Percentiles rank a stretch among this genome's conserved stretches.
Conservation (phyloP, 2,329 filamentous ascomycete species). For the Cordyceps fumosorosea region DNA sequence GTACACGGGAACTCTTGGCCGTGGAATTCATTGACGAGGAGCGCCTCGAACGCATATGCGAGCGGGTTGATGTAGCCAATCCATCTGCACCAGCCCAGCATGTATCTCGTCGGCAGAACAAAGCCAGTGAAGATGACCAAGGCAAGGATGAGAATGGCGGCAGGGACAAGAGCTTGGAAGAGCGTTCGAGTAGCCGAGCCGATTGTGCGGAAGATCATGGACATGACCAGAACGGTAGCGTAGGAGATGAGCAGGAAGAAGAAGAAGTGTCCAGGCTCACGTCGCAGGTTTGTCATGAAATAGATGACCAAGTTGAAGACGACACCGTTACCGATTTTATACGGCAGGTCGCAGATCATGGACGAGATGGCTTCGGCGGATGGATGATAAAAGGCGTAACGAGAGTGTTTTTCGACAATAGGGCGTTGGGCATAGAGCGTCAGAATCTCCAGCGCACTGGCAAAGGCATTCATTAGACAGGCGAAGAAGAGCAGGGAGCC, state of each 20-base stretch:
- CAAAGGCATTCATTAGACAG: slow-evolving; percentile 78
- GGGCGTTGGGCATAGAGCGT: slow-evolving; percentile 35
- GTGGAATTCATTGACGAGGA: slow-evolving; percentile 80
- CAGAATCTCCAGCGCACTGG: slow-evolving; percentile 74
- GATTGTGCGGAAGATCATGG: slow-evolving; percentile 78
- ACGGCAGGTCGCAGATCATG: slow-evolving; percentile 80
- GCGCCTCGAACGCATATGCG: slow-evolving; percentile 70
- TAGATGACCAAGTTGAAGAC: slow-evolving; percentile 76
- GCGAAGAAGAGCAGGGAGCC: slow-evolving; percentile 83
- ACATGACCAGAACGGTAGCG: slow-evolving; percentile 68
- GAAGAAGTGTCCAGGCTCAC: slow-evolving; percentile 73
- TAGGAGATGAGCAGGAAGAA: slow-evolving; percentile 77
- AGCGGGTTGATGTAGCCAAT: slow-evolving; percentile 76
- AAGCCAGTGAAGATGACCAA: slow-evolving; percentile 69
- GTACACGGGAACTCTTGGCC: slow-evolving; percentile 51
- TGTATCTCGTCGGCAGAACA: slow-evolving; percentile 58
- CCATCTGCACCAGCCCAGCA: slow-evolving; percentile 77
- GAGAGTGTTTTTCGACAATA: slow-evolving; percentile 23
- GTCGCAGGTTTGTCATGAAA: slow-evolving; percentile 77
- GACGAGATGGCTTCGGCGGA: slow-evolving; percentile 82
- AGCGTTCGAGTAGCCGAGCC: slow-evolving; percentile 68
- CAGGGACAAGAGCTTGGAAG: slow-evolving; percentile 56
- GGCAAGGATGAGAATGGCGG: slow-evolving; percentile 55
- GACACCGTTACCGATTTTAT: slow-evolving; percentile 61
- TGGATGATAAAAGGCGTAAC: slow-evolving; percentile 29